Evolutionary conservation across 1,284 basidiomycete species (phyloP), one percentile per base, ranked within the genome.

Genomic region (Takashimella koratensis): DNA sequence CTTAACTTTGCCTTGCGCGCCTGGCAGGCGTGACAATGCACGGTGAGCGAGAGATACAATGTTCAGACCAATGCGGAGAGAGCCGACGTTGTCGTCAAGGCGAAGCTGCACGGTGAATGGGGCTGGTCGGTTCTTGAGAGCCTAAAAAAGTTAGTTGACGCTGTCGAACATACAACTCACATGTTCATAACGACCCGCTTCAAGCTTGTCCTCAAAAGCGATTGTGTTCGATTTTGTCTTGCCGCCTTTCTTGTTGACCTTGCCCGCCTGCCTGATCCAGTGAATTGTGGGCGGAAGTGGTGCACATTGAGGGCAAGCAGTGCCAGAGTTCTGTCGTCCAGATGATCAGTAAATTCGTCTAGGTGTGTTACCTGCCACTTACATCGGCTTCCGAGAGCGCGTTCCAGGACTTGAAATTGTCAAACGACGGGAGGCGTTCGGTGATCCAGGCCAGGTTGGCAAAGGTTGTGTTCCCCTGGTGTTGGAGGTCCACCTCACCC

Each of bases 61-160:
- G 68, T 97, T 97, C 66, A 95, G 82, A 23, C 90, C 93, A 43
- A 97, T 86, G 48, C 87, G 84, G 48, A 95, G 84, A 41, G 81
- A 81, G 0, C 90, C 92, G 2, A 79, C 70, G 8, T 80, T 79
- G 6, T 84, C 79, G 54, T 87, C 83, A n/a, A 90, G 77, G 57
- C 84, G 87, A 26, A 95, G 80, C 70, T 94, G 90, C 0, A 92
- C 88, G 27, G 93, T 82, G 68, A 97, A 94, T 0, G 93, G 87
- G 43, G 81, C 83, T 0, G 93, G 94, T 12, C 93, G 84, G 53
- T 83, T 80, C 77, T 97, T 97, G 54, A 97, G 79, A 22, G 88
- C 84, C 58, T 91, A 26, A 0, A 21, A 13, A 16, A 6, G 57
- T 44, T 13, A 45, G 41, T 21, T 12, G n/a, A n/a, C n/a, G n/a